Evolutionary conservation across 1,139 yeast genomes (phyloP).

Genomic region (Yamadazyma diospyri): DNA sequence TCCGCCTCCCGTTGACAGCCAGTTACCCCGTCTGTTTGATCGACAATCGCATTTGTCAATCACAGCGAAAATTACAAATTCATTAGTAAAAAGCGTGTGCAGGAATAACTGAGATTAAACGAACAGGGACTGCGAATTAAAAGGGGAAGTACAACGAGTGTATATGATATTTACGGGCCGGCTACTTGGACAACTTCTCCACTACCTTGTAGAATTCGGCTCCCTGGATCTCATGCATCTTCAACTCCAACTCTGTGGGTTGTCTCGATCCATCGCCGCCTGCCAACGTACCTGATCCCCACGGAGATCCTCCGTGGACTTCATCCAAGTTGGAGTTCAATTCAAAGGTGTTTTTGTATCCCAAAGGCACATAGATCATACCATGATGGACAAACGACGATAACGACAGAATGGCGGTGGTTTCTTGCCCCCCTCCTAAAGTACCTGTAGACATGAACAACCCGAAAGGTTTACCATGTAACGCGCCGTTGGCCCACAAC

Average conservation of each 20-base stretch:
- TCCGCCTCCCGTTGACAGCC: no score
- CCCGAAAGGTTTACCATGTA: conserved; percentile 75
- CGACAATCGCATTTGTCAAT: no score
- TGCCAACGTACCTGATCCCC: conserved; percentile 87
- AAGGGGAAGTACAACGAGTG: no score
- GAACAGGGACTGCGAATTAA: no score
- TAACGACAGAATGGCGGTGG: conserved; percentile 59
- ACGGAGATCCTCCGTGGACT: conserved; percentile 79
- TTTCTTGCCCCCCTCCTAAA: conserved; percentile 83
- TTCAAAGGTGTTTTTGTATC: conserved; percentile 62
- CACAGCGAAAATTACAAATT: conserved; percentile 1
- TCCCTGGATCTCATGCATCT: conserved; percentile 65
- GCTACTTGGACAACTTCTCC: conserved; percentile 2
- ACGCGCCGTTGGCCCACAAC: conserved; percentile 73
- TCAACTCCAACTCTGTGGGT: conserved; percentile 62
- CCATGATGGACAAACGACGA: conserved; percentile 78
- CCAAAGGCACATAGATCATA: conserved; percentile 74
- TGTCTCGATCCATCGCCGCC: conserved; percentile 77
- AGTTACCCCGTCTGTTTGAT: no score
- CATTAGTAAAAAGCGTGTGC: conserved; percentile 1
- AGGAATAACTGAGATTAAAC: no score
- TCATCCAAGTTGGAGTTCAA: conserved; percentile 58
- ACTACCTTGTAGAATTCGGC: conserved; percentile 42
- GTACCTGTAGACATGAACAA: conserved; percentile 76
- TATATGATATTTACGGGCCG: no score